Percentiles rank a stretch among this genome's conserved stretches.
phyloP scores from a whole-genome alignment of 305 asterid genomes.

The Fraxinus velutina region DNA sequence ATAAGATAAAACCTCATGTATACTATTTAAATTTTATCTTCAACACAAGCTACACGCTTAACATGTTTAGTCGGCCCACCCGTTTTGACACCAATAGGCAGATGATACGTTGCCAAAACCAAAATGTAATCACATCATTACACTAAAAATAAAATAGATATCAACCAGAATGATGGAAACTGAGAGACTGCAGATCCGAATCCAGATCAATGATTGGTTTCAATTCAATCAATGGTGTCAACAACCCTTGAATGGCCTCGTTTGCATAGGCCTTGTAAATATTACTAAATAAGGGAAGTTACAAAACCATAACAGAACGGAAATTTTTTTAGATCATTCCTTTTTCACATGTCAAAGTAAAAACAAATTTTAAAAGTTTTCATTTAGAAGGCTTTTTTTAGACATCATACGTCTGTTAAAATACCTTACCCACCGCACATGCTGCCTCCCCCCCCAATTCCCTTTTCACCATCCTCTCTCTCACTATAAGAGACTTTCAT shows the following conservation, averaged over 20 bases:
- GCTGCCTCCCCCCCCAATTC: background rate
- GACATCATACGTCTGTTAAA: background rate
- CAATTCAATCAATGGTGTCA: background rate
- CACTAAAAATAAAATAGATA: background rate
- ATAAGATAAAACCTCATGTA: background rate
- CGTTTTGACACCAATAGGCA: background rate
- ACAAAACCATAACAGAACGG: background rate
- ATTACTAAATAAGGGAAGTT: background rate
- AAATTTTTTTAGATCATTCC: background rate
- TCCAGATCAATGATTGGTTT: background rate
- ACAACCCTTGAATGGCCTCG: background rate
- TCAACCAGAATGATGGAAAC: background rate
- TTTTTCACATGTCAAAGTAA: background rate
- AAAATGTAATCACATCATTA: background rate
- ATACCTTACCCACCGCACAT: background rate
- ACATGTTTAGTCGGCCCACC: background rate
- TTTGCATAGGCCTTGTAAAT: background rate
- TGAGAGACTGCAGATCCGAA: background rate
- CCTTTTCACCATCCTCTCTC: background rate
- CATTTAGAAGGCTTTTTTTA: background rate
- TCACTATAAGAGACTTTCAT: background rate
- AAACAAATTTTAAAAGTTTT: background rate
- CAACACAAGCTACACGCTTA: background rate
- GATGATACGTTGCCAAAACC: background rate
- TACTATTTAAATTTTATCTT: background rate